A percentile compares a stretch with the other conserved stretches of the same genome.
These are phyloP conservation scores for Barbatosphaeria neglecta DNA, from an alignment of 495 filamentous ascomycete genomes.

Conservation along the genomic window DNA sequence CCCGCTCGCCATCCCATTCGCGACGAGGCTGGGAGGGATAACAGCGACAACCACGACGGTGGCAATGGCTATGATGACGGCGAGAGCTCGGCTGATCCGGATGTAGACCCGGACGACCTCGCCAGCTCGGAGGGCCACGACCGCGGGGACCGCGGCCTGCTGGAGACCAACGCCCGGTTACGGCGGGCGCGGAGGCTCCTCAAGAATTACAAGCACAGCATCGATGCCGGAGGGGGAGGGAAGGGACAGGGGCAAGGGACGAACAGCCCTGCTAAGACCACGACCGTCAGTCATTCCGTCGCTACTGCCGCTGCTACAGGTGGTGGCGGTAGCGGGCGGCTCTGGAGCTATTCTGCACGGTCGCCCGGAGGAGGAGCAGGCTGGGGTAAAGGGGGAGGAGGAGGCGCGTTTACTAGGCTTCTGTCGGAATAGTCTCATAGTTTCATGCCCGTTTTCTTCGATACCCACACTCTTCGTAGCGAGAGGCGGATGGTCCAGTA, in stretches of 20 bases:
- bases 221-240: not conserved
- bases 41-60: not conserved
- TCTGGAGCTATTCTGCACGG: too few relatives aligned
- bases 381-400: not conserved
- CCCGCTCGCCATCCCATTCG: not conserved
- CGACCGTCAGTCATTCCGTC: too few relatives aligned
- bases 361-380: too few relatives aligned
- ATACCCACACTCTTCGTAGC: too few relatives aligned
- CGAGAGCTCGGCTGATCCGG: not conserved
- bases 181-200: conserved; percentile 11
- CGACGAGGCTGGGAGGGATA: not conserved
- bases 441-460: too few relatives aligned
- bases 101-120: not conserved
- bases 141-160: conserved; percentile 4
- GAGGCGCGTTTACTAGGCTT: not conserved
- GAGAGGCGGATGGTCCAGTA: too few relatives aligned
- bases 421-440: not conserved
- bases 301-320: too few relatives aligned
- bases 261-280: not conserved
- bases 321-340: not conserved
- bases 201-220: not conserved
- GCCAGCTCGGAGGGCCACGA: not conserved
- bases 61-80: not conserved
- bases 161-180: conserved; percentile 9
- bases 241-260: not conserved